Percentiles rank a stretch among this genome's conserved stretches.
These are phyloP conservation scores for Cutaneotrichosporon cutaneum DNA, from an alignment of 1,284 basidiomycete genomes.

Conservation along the genomic window DNA sequence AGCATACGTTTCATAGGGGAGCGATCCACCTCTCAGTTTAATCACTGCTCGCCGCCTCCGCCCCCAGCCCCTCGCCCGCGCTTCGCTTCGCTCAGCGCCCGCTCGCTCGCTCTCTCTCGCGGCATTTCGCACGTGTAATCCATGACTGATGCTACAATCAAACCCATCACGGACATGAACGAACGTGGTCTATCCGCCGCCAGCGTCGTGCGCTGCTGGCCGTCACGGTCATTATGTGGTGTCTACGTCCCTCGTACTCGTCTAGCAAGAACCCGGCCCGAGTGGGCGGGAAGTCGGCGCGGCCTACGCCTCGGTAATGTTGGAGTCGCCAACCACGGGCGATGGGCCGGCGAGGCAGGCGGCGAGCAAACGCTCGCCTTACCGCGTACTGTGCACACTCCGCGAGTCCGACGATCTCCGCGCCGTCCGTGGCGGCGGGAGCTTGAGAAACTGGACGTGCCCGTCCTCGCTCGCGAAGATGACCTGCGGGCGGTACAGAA, in stretches of 20 bases:
- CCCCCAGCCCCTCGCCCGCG: not conserved
- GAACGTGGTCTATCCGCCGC: not conserved
- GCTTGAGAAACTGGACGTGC: constrained; percentile 52
- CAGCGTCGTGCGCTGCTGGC: constrained; percentile 3
- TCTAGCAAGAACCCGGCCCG: not conserved
- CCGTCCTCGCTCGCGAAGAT: constrained; percentile 52
- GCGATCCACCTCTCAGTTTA: no score
- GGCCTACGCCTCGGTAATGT: not conserved
- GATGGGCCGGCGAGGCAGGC: not conserved
- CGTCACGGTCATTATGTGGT: not conserved
- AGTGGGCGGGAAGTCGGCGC: not conserved
- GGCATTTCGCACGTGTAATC: constrained; percentile 6
- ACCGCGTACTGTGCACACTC: constrained; percentile 8
- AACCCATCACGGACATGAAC: constrained; percentile 3
- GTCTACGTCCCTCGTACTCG: not conserved
- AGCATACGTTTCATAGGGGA: no score
- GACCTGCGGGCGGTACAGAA: constrained; percentile 43
- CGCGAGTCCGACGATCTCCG: constrained; percentile 17
- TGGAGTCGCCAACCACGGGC: no score
- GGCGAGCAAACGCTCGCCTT: not conserved
- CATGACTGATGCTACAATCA: constrained; percentile 17
- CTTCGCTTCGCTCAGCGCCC: not conserved
- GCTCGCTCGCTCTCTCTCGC: not conserved
- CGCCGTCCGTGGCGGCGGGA: constrained; percentile 29
- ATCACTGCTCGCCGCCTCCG: no score